Base-by-base conservation (phyloP, 306 rosid species). In the Vachellia collinsii region DNA sequence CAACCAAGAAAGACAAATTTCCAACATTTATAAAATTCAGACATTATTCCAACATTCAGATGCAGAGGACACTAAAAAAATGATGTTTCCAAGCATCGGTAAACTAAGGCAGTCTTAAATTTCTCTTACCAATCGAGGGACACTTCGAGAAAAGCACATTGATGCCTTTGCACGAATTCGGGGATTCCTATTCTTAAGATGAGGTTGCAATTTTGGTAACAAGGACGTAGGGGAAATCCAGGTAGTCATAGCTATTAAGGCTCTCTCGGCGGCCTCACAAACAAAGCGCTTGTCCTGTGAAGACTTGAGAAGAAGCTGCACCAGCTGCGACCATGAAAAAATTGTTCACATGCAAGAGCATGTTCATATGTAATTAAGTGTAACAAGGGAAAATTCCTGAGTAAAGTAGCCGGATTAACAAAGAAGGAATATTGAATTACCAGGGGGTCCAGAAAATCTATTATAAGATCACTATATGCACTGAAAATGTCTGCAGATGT, bases 231-330 rank as follows among this genome's bases (percentile, higher is more conserved):
- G 98, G 77, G 98, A 91, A 82, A 96, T 84, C 87, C 88, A 88
- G 22, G 89, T 86, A 70, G 97, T 93, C 99, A 93, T 90, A 38
- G 90, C 88, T 72, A 93, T 88, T 84, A 96, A 84, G 76, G 99
- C 98, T 82, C 75, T 96, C 84, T 89, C 98, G 19, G 99, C 99
- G 34, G 98, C 99, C 78, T 96, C 99, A 17, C 99, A 96, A 17
- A 96, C 98, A 84, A 96, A 96, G 77, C 98, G 91, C 85, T 93
- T 96, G 89, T 96, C 99, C 90, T 93, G 98, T 8, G 98, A 96
- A 81, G 99, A 84, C 87, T 96, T 96, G 74, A 96, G 99, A 86
- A 96, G 98, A 87, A 96, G 97, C 87, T 96, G 99, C 63, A 91
- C 79, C 51, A 96, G 88, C 99, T 96, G 94, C 88, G 81, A 13